Evolutionary conservation across 116 monocot species (phyloP).

Genomic region (Posidonia oceanica): DNA sequence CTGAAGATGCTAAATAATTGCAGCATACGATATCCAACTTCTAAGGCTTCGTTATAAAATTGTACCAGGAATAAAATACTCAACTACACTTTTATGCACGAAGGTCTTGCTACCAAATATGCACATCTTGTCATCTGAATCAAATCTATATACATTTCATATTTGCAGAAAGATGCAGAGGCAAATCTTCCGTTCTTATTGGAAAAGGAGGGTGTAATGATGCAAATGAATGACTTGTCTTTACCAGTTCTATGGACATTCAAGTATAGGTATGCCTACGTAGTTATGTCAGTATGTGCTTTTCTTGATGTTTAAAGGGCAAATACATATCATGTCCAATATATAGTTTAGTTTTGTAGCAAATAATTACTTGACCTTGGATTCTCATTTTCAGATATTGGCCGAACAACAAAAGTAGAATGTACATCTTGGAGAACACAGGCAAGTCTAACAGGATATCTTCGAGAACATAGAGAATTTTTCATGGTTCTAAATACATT

Average conservation of each 20-base stretch:
- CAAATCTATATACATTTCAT: neutral
- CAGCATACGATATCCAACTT: too few species aligned
- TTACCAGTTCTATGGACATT: slow-evolving; percentile 48
- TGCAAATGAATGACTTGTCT: slow-evolving; percentile 37
- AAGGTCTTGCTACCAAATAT: neutral
- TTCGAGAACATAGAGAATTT: neutral
- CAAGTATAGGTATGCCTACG: slow-evolving; percentile 37
- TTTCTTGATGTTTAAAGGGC: too few species aligned
- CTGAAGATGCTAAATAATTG: neutral
- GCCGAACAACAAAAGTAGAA: slow-evolving; percentile 71
- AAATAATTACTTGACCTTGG: too few species aligned
- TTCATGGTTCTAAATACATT: neutral
- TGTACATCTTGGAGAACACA: slow-evolving; percentile 64
- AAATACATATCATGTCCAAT: too few species aligned
- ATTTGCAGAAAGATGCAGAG: slow-evolving; percentile 31
- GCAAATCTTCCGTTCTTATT: slow-evolving; percentile 29
- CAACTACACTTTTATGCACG: neutral
- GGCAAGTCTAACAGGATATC: slow-evolving; percentile 12
- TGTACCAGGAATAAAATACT: neutral
- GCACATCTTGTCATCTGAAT: neutral
- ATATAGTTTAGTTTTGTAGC: too few species aligned
- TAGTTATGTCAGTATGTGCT: too few species aligned
- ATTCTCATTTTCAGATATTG: slow-evolving; percentile 37
- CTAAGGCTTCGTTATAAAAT: too few species aligned
- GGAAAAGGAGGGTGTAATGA: slow-evolving; percentile 25